Percentiles rank a stretch among this genome's conserved stretches.
phyloP scores from a whole-genome alignment of 2,329 filamentous ascomycete genomes.

The Biscogniauxia sp. region DNA sequence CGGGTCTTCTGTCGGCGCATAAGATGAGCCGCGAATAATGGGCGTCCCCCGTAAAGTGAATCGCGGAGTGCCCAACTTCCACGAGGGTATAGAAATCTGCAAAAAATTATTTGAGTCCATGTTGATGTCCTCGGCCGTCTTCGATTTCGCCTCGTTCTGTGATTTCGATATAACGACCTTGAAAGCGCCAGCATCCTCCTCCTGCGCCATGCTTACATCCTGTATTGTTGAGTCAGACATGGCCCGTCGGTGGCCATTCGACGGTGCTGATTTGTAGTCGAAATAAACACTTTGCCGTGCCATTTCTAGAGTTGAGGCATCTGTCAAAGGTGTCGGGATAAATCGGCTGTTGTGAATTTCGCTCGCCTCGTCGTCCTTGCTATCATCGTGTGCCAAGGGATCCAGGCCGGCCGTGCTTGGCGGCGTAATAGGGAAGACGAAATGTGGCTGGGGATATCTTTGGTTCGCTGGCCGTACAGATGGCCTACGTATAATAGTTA shows the following conservation, averaged over 20 bases:
- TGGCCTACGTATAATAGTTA: constrained; percentile 44
- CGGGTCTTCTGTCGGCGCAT: constrained; percentile 71
- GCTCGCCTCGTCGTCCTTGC: constrained; percentile 30
- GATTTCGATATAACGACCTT: constrained; percentile 79
- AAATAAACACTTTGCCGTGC: constrained; percentile 35
- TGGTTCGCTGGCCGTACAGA: constrained; percentile 60
- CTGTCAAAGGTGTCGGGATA: constrained; percentile 39
- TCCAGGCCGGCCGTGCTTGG: constrained; percentile 59
- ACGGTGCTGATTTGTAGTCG: constrained; percentile 17
- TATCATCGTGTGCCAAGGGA: constrained; percentile 34
- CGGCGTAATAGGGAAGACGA: constrained; percentile 60
- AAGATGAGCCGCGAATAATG: constrained; percentile 76
- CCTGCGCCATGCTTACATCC: constrained; percentile 54
- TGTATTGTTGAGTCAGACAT: constrained; percentile 76
- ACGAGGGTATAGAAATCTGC: constrained; percentile 77
- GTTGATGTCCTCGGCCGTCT: constrained; percentile 59
- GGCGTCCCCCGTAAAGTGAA: constrained; percentile 77
- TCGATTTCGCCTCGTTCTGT: constrained; percentile 56
- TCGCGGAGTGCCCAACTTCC: constrained; percentile 76
- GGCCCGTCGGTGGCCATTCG: constrained; percentile 55
- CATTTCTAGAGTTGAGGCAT: constrained; percentile 28
- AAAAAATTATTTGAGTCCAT: constrained; percentile 51
- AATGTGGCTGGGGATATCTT: constrained; percentile 59
- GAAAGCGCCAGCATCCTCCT: constrained; percentile 65
- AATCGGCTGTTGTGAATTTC: constrained; percentile 39